Evolutionary conservation across 306 rosid species (phyloP).

Genomic region (Begonia peltatifolia): DNA sequence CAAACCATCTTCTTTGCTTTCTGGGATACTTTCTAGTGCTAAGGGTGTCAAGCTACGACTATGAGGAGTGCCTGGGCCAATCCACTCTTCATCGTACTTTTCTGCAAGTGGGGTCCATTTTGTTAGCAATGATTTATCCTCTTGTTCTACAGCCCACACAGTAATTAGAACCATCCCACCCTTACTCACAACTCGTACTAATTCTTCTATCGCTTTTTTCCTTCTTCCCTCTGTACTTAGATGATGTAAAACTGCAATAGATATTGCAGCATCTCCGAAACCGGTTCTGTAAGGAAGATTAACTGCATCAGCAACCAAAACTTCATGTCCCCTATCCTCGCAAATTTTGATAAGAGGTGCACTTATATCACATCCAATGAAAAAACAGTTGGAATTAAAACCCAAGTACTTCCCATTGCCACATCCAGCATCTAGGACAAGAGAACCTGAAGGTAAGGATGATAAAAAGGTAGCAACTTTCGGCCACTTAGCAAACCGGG

Average conservation of each 20-base stretch:
- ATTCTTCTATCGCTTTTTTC: slow-evolving; percentile 71
- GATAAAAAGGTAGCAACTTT: slow-evolving; percentile 71
- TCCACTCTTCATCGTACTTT: slow-evolving; percentile 81
- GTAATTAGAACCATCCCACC: slow-evolving; percentile 85
- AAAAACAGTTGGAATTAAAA: slow-evolving; percentile 42
- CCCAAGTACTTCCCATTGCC: slow-evolving; percentile 90
- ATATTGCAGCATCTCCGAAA: slow-evolving; percentile 84
- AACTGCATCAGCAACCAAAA: slow-evolving; percentile 78
- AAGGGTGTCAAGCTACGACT: slow-evolving; percentile 32
- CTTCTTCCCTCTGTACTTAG: slow-evolving; percentile 74
- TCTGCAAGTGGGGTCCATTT: slow-evolving; percentile 80
- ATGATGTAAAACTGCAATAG: slow-evolving; percentile 92
- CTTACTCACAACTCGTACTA: slow-evolving; percentile 76
- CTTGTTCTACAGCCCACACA: slow-evolving; percentile 97
- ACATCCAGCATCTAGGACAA: slow-evolving; percentile 85
- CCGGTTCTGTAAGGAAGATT: slow-evolving; percentile 75
- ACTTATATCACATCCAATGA: slow-evolving; percentile 82
- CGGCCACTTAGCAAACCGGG: slow-evolving; percentile 92
- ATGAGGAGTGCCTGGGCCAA: slow-evolving; percentile 65
- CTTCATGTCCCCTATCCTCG: slow-evolving; percentile 67
- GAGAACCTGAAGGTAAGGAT: slow-evolving; percentile 58
- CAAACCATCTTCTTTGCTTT: slow-evolving; percentile 37
- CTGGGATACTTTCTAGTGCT: slow-evolving; percentile 71
- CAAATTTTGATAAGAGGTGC: slow-evolving; percentile 66
- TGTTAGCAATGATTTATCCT: slow-evolving; percentile 47